Conservation (phyloP, 2,329 filamentous ascomycete species). For the Aspergillus sergii region DNA sequence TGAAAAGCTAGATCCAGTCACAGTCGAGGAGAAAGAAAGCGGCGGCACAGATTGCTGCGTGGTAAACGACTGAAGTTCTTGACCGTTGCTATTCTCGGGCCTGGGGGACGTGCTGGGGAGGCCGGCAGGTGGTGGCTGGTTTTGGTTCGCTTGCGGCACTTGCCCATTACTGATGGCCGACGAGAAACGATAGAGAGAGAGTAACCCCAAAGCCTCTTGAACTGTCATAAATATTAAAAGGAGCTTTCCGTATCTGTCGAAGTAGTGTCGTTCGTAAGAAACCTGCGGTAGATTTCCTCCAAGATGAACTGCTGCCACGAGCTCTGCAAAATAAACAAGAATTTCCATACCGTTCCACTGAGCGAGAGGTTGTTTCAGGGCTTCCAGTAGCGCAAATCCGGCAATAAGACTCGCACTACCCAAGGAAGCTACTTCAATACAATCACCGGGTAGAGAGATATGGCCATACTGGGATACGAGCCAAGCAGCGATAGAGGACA, state of each 20-base stretch:
- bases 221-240: constrained; percentile 42
- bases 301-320: constrained; percentile 41
- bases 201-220: constrained; percentile 40
- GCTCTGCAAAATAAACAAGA: constrained; percentile 40
- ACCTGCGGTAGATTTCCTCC: constrained; percentile 37
- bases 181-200: constrained; percentile 26
- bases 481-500: constrained; percentile 36
- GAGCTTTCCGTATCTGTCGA: constrained; percentile 43
- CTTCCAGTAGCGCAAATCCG: constrained; percentile 43
- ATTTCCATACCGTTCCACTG: constrained; percentile 45
- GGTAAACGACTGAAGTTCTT: constrained; percentile 23
- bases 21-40: constrained; percentile 35
- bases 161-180: constrained; percentile 7
- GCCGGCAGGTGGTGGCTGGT: constrained; percentile 4
- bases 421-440: constrained; percentile 41
- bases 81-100: constrained; percentile 15
- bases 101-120: constrained; percentile 10
- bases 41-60: constrained; percentile 26
- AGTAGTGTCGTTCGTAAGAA: constrained; percentile 35
- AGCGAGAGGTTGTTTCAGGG: constrained; percentile 37
- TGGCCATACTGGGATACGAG: constrained; percentile 33
- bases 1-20: constrained; percentile 30
- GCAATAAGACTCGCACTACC: constrained; percentile 43
- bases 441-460: constrained; percentile 38
- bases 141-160: constrained; percentile 11